Percentiles rank a stretch among this genome's conserved stretches.
phyloP scores from a whole-genome alignment of 805 yeast genomes.

The Spathaspora sp. region DNA sequence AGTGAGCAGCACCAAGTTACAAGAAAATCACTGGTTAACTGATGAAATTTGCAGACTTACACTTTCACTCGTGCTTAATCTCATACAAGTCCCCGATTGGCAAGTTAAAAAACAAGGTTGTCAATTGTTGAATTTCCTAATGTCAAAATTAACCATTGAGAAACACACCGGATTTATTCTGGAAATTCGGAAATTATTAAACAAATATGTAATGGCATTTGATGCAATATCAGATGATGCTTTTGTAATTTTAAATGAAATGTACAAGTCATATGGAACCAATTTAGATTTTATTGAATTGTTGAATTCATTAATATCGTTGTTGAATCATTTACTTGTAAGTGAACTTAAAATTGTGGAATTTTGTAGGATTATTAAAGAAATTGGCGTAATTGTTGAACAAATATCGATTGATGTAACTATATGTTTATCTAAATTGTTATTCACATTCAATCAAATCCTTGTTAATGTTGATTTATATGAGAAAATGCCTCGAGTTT shows the following conservation, averaged over 20 bases:
- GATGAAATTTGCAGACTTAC: not conserved
- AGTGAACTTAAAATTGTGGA: not conserved
- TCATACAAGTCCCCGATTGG: not conserved
- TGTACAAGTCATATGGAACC: not conserved
- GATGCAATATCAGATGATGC: constrained; percentile 1
- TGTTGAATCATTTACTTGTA: constrained; percentile 11
- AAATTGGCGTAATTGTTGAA: no score
- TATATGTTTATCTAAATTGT: constrained; percentile 20
- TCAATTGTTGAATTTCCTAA: not conserved
- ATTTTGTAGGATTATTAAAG: no score
- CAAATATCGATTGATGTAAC: not conserved
- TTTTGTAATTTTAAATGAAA: constrained; percentile 3
- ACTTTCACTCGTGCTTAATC: not conserved
- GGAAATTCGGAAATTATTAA: constrained; percentile 1
- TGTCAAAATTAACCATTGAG: not conserved
- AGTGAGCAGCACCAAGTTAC: no score
- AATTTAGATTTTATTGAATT: constrained; percentile 17
- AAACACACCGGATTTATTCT: not conserved
- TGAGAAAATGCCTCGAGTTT: constrained; percentile 10
- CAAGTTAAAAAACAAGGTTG: constrained; percentile 2
- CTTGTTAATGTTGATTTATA: constrained; percentile 17
- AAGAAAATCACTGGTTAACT: no score
- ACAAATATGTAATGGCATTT: no score
- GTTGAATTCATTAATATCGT: constrained; percentile 20
- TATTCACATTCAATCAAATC: constrained; percentile 27